phyloP scores from a whole-genome alignment of 805 yeast species.

The Sporopachydermia quercuum region DNA sequence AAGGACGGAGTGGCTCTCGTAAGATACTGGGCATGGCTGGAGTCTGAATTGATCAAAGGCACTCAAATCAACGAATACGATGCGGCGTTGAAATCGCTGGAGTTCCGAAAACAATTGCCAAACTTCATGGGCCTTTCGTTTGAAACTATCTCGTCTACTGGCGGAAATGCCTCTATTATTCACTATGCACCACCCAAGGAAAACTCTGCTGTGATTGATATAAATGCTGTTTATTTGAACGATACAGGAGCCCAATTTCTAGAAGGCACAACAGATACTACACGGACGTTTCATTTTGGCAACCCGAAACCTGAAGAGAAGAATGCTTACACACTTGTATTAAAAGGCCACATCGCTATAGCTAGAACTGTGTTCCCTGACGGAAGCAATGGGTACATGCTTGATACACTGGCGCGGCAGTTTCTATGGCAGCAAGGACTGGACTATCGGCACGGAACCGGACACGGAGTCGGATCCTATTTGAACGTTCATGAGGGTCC shows the following conservation, averaged over 20 bases:
- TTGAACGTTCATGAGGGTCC: constrained; percentile 53
- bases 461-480: constrained; percentile 50
- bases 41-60: constrained; percentile 25
- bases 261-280: constrained; percentile 52
- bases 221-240: constrained; percentile 34
- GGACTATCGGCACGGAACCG: constrained; percentile 51
- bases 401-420: constrained; percentile 46
- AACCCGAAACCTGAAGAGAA: constrained; percentile 31
- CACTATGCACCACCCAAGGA: constrained; percentile 60
- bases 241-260: constrained; percentile 49
- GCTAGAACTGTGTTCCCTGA: constrained; percentile 37
- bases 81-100: constrained; percentile 44
- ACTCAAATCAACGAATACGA: constrained; percentile 44
- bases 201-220: constrained; percentile 35
- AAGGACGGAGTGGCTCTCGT: constrained; percentile 45
- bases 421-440: constrained; percentile 39
- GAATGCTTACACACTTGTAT: constrained; percentile 38
- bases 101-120: constrained; percentile 37
- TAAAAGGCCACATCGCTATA: constrained; percentile 41
- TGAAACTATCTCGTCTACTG: constrained; percentile 64
- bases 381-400: constrained; percentile 35
- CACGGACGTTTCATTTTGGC: constrained; percentile 43
- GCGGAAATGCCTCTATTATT: constrained; percentile 60
- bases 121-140: constrained; percentile 57
- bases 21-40: constrained; percentile 44